These are phyloP conservation scores for Cercospora sp. DNA, from an alignment of 2,329 filamentous ascomycete genomes.

Conservation along the genomic window DNA sequence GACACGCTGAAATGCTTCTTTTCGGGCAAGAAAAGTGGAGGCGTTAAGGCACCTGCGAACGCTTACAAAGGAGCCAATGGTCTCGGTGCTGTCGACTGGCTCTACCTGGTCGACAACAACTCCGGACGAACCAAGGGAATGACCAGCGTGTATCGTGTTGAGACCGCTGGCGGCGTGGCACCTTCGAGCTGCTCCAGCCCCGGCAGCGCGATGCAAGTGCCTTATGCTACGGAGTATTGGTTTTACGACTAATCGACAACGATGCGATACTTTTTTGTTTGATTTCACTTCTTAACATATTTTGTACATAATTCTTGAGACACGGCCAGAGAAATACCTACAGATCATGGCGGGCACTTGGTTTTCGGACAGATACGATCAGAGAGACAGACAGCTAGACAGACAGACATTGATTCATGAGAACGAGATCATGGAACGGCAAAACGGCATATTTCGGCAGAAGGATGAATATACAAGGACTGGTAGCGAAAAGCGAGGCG, in stretches of 20 bases:
- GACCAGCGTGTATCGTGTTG: conserved; percentile 50
- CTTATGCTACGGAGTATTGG: conserved; percentile 53
- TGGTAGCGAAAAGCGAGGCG: neutral
- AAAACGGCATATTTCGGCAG: neutral
- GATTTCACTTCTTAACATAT: neutral
- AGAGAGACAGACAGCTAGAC: neutral
- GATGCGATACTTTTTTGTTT: neutral
- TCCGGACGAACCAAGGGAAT: conserved; percentile 42
- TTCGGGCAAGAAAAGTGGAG: conserved; percentile 52
- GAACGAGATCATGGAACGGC: neutral
- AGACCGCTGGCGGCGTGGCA: conserved; percentile 50
- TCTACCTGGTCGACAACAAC: conserved; percentile 47
- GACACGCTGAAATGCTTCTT: conserved; percentile 46
- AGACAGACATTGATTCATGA: neutral
- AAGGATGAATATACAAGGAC: neutral
- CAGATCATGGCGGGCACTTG: neutral
- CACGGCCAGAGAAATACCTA: neutral
- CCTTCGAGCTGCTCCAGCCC: conserved; percentile 43
- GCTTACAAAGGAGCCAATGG: conserved; percentile 42
- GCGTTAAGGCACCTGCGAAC: conserved; percentile 53
- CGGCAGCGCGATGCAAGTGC: conserved; percentile 39
- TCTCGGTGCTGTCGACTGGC: conserved; percentile 49
- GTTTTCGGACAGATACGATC: neutral
- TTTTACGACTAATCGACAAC: conserved; percentile 41
- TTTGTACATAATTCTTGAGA: neutral